Evolutionary conservation across 768 basidiomycete species (phyloP), one percentile per base, ranked within the genome.

Genomic region (Tulasnella sp.): DNA sequence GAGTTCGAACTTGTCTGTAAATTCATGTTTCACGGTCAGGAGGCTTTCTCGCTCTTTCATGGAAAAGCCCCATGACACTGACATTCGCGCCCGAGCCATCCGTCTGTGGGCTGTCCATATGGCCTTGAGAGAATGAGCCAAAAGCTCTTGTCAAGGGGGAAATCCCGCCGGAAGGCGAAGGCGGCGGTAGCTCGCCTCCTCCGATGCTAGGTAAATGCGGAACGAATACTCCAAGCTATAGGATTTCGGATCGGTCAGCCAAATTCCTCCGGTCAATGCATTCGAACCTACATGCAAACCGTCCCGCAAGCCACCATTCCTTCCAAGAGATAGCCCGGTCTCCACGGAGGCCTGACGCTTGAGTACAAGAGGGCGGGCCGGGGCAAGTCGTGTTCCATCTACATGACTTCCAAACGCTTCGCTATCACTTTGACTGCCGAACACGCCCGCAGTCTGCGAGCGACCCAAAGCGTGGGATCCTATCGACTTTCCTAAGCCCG

Each of bases 101-200:
- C 22, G 34, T 69, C 39, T 41, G 39, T 3, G 67, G 44, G 19
- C 40, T 69, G 19, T 69, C 67, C 42, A 44, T 69, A 9, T 69
- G 67, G 17, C 19, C 16, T 72, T 72, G 71, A 39, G 59, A 70
- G 37, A 47, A 29, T 6, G 69, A 70, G 32, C 40, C 52, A 19
- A 47, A 70, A 29, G 41, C 52, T 70, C 64, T 65, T 65, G 64
- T 65, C 2, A 40, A 34, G 36, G 39, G 67, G 5, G 67, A 40
- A 2, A 47, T 70, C 42, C 26, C 80, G 35, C 79, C 83, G 40
- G 84, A 87, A 9, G 90, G 90, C 14, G 91, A 92, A 1, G 91
- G 90, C 5, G 91, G 90, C 22, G 91, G 80, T 29, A 92, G 80
- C 76, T 92, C 90, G 16, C 29, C 17, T n/a, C 29, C 64, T 11